Conservation (phyloP, 2,329 filamentous ascomycete genomes). For the Fusarium buxicola region DNA sequence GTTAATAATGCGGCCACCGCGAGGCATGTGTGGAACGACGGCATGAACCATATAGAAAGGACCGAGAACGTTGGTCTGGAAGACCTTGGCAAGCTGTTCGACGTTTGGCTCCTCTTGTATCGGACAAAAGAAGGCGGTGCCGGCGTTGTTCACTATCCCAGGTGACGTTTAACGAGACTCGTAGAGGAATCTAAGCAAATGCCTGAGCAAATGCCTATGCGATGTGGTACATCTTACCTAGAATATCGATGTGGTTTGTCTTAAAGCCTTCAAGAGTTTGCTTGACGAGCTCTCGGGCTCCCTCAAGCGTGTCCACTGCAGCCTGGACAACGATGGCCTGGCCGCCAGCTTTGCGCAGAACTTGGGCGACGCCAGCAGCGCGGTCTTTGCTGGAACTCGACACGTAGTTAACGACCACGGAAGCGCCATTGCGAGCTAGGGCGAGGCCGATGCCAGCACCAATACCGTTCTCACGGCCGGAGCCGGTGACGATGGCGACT, state of each 20-base stretch:
- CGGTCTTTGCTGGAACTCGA: conserved; percentile 48
- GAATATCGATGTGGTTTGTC: conserved; percentile 55
- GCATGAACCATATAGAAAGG: conserved; percentile 52
- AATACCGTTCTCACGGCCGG: conserved; percentile 57
- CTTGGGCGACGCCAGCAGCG: conserved; percentile 48
- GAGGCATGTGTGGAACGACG: conserved; percentile 51
- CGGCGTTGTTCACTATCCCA: conserved; percentile 54
- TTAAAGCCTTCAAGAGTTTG: conserved; percentile 51
- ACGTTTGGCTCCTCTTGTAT: conserved; percentile 38
- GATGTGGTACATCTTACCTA: conserved; percentile 45
- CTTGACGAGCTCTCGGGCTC: conserved; percentile 48
- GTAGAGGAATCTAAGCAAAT: accelerated
- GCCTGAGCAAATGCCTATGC: too few species aligned
- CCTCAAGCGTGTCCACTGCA: conserved; percentile 49
- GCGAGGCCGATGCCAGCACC: conserved; percentile 56
- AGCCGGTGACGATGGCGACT: conserved; percentile 59
- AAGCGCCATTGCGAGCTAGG: conserved; percentile 56
- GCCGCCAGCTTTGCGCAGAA: conserved; percentile 46
- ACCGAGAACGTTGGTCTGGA: conserved; percentile 51
- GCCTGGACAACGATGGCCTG: conserved; percentile 50
- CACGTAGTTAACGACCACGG: conserved; percentile 55
- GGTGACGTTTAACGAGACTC: background rate
- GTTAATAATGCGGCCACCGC: conserved; percentile 46
- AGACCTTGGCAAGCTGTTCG: conserved; percentile 44
- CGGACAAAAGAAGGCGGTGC: conserved; percentile 29